Evolutionary conservation across 805 yeast species (phyloP).

Genomic region (Schwanniomyces occidentalis): DNA sequence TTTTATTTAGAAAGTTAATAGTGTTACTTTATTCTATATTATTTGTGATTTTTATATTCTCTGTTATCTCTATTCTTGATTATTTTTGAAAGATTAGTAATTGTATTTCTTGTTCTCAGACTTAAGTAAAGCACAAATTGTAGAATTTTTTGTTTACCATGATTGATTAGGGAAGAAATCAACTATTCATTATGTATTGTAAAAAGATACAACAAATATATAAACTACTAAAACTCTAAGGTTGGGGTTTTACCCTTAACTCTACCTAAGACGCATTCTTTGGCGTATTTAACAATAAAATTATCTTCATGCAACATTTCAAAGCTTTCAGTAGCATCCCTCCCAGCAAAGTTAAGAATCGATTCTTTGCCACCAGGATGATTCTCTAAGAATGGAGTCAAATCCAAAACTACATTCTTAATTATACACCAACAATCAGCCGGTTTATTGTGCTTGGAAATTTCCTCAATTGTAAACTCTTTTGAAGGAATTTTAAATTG

Average conservation of each 20-base stretch:
- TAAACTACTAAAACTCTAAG: slow-evolving; percentile 27
- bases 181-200: too few relatives aligned
- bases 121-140: too few relatives aligned
- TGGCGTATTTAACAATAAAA: slow-evolving; percentile 51
- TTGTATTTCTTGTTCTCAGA: too few relatives aligned
- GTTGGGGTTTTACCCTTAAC: slow-evolving; percentile 47
- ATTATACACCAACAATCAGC: slow-evolving; percentile 56
- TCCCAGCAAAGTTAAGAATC: slow-evolving; percentile 47
- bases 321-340: slow-evolving; percentile 50
- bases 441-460: slow-evolving; percentile 46
- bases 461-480: slow-evolving; percentile 48
- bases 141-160: too few relatives aligned
- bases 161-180: too few relatives aligned
- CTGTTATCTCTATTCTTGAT: too few relatives aligned
- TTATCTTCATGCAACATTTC: slow-evolving; percentile 59
- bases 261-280: slow-evolving; percentile 49
- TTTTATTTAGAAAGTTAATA: slow-evolving; percentile 3
- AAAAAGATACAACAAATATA: slow-evolving; percentile 1
- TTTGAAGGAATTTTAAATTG: slow-evolving; percentile 45
- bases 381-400: slow-evolving; percentile 42
- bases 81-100: too few relatives aligned
- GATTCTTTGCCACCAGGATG: slow-evolving; percentile 67
- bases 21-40: slow-evolving; percentile 1
- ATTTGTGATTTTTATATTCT: slow-evolving; percentile 3
- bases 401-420: slow-evolving; percentile 50